Evolutionary conservation across 2,329 filamentous ascomycete genomes (phyloP).

Genomic region (Iodosphaeria phyllophila): DNA sequence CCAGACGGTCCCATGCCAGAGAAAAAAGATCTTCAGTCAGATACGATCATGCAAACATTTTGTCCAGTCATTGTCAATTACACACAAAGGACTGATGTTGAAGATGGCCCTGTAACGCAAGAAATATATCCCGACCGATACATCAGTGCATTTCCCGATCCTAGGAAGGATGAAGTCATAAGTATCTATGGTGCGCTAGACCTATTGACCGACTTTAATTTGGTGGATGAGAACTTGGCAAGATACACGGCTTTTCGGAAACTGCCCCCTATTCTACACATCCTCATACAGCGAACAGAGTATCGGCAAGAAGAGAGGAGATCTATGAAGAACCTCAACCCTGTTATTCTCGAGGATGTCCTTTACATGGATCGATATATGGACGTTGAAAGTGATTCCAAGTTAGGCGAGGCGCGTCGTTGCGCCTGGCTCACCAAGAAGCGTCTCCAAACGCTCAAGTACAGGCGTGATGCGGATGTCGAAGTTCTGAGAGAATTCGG

Average conservation of each 20-base stretch:
- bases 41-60: conserved; percentile 57
- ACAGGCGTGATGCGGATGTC: conserved; percentile 1
- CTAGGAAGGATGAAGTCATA: conserved; percentile 21
- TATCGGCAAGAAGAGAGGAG: conserved; percentile 26
- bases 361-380: conserved; percentile 83
- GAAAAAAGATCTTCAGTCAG: conserved; percentile 55
- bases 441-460: too few species aligned
- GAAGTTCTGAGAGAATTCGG: too few species aligned
- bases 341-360: conserved; percentile 60
- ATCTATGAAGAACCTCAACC: conserved; percentile 57
- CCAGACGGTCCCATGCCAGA: conserved; percentile 41
- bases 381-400: conserved; percentile 41
- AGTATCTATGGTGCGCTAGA: conserved; percentile 70
- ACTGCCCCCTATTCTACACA: conserved; percentile 72
- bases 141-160: conserved; percentile 36
- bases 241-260: conserved; percentile 53
- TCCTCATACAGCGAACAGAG: conserved; percentile 71
- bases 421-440: conserved; percentile 59
- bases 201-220: conserved; percentile 59
- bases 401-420: conserved; percentile 44
- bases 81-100: conserved; percentile 31
- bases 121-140: conserved; percentile 43
- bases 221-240: conserved; percentile 43
- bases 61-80: conserved; percentile 44
- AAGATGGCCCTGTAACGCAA: conserved; percentile 22